These are phyloP conservation scores for Penicillium steckii DNA, from an alignment of 495 filamentous ascomycete genomes.

Conservation along the genomic window DNA sequence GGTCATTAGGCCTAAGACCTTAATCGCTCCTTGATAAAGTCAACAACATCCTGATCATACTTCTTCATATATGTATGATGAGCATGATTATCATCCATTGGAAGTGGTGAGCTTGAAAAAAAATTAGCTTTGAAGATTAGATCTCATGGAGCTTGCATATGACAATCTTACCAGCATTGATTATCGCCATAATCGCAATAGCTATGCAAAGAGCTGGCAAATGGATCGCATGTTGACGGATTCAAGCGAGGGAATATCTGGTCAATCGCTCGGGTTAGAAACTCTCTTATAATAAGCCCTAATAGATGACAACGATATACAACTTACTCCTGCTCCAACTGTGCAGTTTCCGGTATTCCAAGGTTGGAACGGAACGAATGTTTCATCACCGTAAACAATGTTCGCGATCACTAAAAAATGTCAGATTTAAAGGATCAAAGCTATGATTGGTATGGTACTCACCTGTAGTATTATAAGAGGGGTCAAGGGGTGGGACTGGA, in stretches of 20 bases:
- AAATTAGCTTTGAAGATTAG: neutral
- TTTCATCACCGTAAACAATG: conserved; percentile 23
- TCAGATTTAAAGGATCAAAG: neutral
- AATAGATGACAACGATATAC: neutral
- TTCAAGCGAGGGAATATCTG: conserved; percentile 17
- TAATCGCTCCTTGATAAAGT: conserved; percentile 17
- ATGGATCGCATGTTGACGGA: conserved; percentile 16
- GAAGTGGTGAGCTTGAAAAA: neutral
- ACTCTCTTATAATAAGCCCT: neutral
- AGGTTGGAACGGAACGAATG: conserved; percentile 16
- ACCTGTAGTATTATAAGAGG: conserved; percentile 11
- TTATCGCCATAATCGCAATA: conserved; percentile 24
- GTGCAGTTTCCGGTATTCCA: conserved; percentile 25
- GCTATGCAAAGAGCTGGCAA: conserved; percentile 15
- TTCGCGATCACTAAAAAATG: conserved; percentile 15
- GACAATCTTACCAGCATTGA: conserved; percentile 3
- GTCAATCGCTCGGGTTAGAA: neutral
- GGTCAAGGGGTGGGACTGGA: neutral
- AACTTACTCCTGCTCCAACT: conserved; percentile 21
- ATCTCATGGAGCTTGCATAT: neutral
- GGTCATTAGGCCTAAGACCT: neutral
- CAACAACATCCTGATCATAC: conserved; percentile 23
- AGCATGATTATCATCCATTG: conserved; percentile 11
- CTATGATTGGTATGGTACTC: neutral
- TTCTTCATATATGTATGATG: conserved; percentile 20